phyloP scores from a whole-genome alignment of 306 rosid genomes.

The Fagus crenata region DNA sequence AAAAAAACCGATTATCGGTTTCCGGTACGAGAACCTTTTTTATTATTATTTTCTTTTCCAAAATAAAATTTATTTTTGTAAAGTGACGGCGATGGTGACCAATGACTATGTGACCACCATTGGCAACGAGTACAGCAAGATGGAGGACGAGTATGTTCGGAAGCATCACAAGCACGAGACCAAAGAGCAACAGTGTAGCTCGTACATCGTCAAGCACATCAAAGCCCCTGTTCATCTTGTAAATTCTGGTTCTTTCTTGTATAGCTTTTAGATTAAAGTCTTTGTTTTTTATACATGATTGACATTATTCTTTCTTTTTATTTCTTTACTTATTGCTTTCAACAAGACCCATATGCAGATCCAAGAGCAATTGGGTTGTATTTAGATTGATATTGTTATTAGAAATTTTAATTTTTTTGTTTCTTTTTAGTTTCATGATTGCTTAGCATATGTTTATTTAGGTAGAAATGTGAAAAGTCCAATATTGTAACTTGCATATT shows the following conservation, averaged over 20 bases:
- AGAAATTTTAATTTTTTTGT: too few relatives aligned
- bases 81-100: not conserved
- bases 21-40: not conserved
- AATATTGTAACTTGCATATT: not conserved
- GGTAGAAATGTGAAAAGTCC: not conserved
- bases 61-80: not conserved
- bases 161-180: conserved; percentile 60
- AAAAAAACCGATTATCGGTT: not conserved
- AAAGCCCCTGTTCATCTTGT: conserved; percentile 81
- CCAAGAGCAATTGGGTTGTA: not conserved
- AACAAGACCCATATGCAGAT: not conserved
- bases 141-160: conserved; percentile 63
- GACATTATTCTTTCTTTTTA: not conserved
- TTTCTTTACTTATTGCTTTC: not conserved
- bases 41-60: not conserved
- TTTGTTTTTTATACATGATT: not conserved
- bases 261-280: too few relatives aligned
- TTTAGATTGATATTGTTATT: not conserved
- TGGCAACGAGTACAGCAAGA: conserved; percentile 40
- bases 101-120: not conserved
- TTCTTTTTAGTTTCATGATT: too few relatives aligned
- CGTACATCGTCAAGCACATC: conserved; percentile 75
- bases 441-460: not conserved
- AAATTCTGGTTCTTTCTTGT: conserved; percentile 15
- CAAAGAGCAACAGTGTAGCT: conserved; percentile 65